These are phyloP conservation scores for Thelephora terrestris DNA, from an alignment of 1,284 basidiomycete genomes.

Conservation along the genomic window DNA sequence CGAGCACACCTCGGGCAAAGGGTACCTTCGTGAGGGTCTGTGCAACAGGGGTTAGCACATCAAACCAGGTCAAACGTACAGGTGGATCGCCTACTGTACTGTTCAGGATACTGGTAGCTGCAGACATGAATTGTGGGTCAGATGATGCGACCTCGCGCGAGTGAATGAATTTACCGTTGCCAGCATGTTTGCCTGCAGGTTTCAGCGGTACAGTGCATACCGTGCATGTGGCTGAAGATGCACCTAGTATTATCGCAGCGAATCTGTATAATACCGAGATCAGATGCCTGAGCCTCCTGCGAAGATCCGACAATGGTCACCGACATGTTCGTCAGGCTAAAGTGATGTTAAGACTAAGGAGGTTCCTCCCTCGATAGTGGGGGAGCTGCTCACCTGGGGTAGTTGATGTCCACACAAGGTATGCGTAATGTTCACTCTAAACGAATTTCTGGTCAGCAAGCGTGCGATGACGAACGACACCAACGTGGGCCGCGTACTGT, in stretches of 20 bases:
- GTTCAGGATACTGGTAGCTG: constrained; percentile 20
- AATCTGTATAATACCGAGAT: constrained; percentile 9
- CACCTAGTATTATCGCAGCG: constrained; percentile 17
- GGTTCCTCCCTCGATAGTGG: too few relatives aligned
- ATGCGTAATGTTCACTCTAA: too few relatives aligned
- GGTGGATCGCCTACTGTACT: constrained; percentile 16
- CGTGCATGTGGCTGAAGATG: constrained; percentile 19
- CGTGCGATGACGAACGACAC: too few relatives aligned
- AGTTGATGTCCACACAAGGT: too few relatives aligned
- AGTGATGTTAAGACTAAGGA: background rate
- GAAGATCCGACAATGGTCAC: constrained; percentile 8
- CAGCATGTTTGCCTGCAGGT: constrained; percentile 21
- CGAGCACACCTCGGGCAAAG: too few relatives aligned
- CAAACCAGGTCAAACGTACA: too few relatives aligned
- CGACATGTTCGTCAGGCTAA: background rate
- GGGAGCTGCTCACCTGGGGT: too few relatives aligned
- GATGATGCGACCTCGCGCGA: background rate
- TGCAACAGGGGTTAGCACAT: too few relatives aligned
- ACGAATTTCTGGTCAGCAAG: too few relatives aligned
- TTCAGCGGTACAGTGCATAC: constrained; percentile 13
- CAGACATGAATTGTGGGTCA: background rate
- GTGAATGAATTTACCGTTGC: constrained; percentile 15
- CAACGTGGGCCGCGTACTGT: too few relatives aligned
- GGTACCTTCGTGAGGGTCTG: too few relatives aligned
- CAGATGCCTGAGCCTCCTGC: too few relatives aligned